A percentile compares a stretch with the other conserved stretches of the same genome.
Conservation (phyloP, 345 rosid species). For the Sonneratia caseolaris region DNA sequence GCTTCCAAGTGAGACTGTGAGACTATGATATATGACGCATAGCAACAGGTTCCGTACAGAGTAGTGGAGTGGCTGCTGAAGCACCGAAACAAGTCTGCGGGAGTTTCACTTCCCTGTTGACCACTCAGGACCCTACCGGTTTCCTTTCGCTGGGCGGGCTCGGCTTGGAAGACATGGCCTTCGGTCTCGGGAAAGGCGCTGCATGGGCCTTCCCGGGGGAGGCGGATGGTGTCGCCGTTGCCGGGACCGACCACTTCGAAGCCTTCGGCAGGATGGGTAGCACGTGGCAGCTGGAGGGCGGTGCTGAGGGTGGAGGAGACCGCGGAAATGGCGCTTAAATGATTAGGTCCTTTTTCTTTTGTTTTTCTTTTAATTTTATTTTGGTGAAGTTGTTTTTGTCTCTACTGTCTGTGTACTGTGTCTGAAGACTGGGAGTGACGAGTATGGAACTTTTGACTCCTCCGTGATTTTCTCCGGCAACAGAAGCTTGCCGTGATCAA, state of each 20-base stretch:
- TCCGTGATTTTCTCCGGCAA: neutral
- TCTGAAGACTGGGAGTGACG: constrained; percentile 2
- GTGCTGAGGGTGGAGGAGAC: constrained; percentile 52
- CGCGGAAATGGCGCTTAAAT: constrained; percentile 72
- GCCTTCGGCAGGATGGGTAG: constrained; percentile 28
- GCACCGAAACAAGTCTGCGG: constrained; percentile 33
- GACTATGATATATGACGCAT: too few species aligned
- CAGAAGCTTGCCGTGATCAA: neutral
- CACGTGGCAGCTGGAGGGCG: constrained; percentile 78
- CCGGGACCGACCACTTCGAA: constrained; percentile 11
- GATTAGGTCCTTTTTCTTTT: constrained; percentile 14
- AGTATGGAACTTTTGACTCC: neutral
- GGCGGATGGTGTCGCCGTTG: constrained; percentile 28
- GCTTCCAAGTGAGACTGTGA: neutral
- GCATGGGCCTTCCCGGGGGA: constrained; percentile 55
- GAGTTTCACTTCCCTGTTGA: constrained; percentile 67
- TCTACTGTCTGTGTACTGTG: neutral
- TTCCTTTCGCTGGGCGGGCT: constrained; percentile 60
- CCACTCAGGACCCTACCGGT: constrained; percentile 51
- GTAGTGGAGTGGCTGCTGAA: constrained; percentile 13
- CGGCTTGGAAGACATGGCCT: constrained; percentile 34
- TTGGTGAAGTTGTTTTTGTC: neutral
- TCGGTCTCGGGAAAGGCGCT: constrained; percentile 58
- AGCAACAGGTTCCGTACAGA: constrained; percentile 12
- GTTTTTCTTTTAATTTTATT: constrained; percentile 4